These are phyloP conservation scores for Castanea sativa DNA, from an alignment of 306 rosid species.

Conservation along the genomic window DNA sequence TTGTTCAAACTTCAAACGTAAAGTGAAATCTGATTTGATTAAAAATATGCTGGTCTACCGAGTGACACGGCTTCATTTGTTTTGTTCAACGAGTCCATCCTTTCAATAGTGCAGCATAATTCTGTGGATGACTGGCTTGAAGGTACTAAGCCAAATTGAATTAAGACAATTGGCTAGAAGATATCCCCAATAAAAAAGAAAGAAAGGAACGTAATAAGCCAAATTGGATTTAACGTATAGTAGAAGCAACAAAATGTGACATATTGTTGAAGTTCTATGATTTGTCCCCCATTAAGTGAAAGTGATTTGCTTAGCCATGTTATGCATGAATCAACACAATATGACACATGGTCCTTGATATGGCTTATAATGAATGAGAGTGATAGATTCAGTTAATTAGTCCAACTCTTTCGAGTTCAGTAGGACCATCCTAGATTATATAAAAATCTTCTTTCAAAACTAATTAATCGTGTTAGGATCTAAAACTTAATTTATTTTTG, in stretches of 20 bases:
- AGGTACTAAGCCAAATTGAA: no score
- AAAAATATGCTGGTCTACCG: no score
- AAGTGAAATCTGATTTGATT: no score
- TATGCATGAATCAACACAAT: background rate
- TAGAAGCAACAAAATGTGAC: background rate
- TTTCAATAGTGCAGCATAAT: no score
- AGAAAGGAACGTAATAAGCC: no score
- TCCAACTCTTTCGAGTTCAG: background rate
- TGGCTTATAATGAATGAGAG: background rate
- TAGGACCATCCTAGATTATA: conserved; percentile 27
- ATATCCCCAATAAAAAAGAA: no score
- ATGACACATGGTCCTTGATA: background rate
- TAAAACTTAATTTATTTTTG: background rate
- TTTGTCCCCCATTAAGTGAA: background rate
- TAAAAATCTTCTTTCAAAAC: background rate
- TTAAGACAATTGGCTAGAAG: no score
- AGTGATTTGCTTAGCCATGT: background rate
- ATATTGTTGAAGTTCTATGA: background rate
- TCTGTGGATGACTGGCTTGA: no score
- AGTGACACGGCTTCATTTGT: no score
- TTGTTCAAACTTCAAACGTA: no score
- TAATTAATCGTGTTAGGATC: background rate
- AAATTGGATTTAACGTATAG: background rate
- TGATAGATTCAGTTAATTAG: background rate
- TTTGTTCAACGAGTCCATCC: no score